Conservation (phyloP, 2,329 filamentous ascomycete species). For the Phaeosphaeria sp. region DNA sequence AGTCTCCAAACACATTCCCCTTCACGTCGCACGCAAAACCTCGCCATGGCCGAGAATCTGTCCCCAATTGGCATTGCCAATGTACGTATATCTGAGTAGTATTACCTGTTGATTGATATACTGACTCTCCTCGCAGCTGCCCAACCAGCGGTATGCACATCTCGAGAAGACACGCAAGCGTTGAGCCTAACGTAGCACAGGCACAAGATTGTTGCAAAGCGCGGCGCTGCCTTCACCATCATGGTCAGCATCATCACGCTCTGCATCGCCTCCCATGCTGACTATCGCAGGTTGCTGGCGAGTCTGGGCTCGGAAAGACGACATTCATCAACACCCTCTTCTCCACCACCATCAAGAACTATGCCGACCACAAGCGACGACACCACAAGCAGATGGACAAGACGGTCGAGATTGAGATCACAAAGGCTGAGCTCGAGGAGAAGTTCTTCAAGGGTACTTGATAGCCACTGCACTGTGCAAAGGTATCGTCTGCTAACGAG, state of each 20-base stretch:
- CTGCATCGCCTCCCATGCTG: slow-evolving; percentile 21
- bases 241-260: slow-evolving; percentile 71
- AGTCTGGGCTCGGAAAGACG: slow-evolving; percentile 98
- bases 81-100: slow-evolving; percentile 56
- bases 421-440: slow-evolving; percentile 99
- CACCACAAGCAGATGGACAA: slow-evolving; percentile 99
- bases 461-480: not conserved
- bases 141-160: slow-evolving; percentile 68
- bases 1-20: slow-evolving; percentile 26
- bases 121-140: slow-evolving; percentile 61
- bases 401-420: slow-evolving; percentile 99
- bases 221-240: slow-evolving; percentile 98
- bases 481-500: slow-evolving; percentile 24
- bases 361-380: slow-evolving; percentile 98
- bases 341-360: slow-evolving; percentile 99
- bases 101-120: slow-evolving; percentile 6
- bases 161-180: slow-evolving; percentile 18
- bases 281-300: slow-evolving; percentile 82
- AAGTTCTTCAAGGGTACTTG: slow-evolving; percentile 98
- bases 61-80: slow-evolving; percentile 78
- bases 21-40: slow-evolving; percentile 25
- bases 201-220: slow-evolving; percentile 77
- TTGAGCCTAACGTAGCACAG: slow-evolving; percentile 52
- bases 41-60: slow-evolving; percentile 67
- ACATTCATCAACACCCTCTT: slow-evolving; percentile 99